Evolutionary conservation across 225 moss, liverwort and hornwort species (phyloP).

Genomic region (Bryum argenteum): DNA sequence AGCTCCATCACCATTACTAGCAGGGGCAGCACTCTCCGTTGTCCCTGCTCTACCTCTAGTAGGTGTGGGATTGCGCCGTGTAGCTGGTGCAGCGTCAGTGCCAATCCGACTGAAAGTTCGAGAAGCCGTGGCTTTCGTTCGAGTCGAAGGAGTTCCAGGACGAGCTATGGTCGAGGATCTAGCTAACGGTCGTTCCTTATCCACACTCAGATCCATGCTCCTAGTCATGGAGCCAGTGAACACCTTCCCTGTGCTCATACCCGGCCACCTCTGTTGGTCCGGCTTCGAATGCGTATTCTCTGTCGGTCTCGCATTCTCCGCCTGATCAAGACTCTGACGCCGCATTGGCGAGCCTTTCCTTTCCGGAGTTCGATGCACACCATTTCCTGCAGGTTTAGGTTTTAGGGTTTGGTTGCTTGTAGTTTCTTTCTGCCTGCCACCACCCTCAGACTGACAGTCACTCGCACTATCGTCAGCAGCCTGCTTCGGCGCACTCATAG

Average conservation of each 20-base stretch:
- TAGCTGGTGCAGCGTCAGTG: slow-evolving; percentile 38
- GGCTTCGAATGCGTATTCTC: slow-evolving; percentile 64
- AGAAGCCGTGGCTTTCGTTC: slow-evolving; percentile 43
- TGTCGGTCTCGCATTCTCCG: slow-evolving; percentile 77
- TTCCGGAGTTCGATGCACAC: slow-evolving; percentile 52
- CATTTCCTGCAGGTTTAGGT: slow-evolving; percentile 80
- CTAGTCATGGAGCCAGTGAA: slow-evolving; percentile 65
- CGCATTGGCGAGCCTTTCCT: slow-evolving; percentile 92
- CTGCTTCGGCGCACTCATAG: slow-evolving; percentile 51
- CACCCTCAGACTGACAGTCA: slow-evolving; percentile 26
- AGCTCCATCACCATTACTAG: slow-evolving; percentile 33
- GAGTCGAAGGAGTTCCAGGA: slow-evolving; percentile 59
- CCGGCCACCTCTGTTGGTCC: slow-evolving; percentile 93
- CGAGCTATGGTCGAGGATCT: slow-evolving; percentile 64
- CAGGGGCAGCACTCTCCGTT: slow-evolving; percentile 27
- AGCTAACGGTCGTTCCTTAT: slow-evolving; percentile 57
- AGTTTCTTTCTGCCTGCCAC: slow-evolving; percentile 31
- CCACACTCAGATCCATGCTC: slow-evolving; percentile 78
- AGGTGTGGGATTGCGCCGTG: slow-evolving; percentile 50
- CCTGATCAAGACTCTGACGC: slow-evolving; percentile 77
- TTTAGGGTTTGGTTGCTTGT: slow-evolving; percentile 64
- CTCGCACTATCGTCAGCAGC: slow-evolving; percentile 37
- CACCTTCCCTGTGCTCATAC: slow-evolving; percentile 86
- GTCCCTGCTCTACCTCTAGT: slow-evolving; percentile 39
- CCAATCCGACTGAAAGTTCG: slow-evolving; percentile 53